Evolutionary conservation across 495 filamentous ascomycete species (phyloP).

Genomic region (Penicillium robsamsonii): DNA sequence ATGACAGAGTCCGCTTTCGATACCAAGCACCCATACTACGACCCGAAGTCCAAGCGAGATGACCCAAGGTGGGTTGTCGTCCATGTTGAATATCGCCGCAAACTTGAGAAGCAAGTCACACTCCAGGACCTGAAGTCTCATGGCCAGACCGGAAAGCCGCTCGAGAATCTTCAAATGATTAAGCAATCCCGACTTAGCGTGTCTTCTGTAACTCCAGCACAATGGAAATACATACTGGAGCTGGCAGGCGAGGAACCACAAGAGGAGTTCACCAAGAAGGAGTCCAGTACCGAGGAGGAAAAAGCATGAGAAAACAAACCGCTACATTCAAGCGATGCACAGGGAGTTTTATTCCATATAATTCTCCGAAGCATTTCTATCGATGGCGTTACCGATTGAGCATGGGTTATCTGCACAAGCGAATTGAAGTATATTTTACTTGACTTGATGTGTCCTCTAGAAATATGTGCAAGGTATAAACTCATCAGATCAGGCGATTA

Average conservation of each 20-base stretch:
- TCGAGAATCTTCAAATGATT: slow-evolving; percentile 82
- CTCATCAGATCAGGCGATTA: background rate
- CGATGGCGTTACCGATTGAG: slow-evolving; percentile 10
- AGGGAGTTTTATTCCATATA: background rate
- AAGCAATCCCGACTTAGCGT: slow-evolving; percentile 81
- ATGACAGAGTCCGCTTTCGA: slow-evolving; percentile 74
- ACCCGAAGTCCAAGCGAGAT: slow-evolving; percentile 67
- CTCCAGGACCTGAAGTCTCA: slow-evolving; percentile 71
- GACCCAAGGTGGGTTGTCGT: slow-evolving; percentile 87
- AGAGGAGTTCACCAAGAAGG: slow-evolving; percentile 16
- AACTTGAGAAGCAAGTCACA: slow-evolving; percentile 69
- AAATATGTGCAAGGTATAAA: background rate
- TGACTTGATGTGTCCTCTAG: background rate
- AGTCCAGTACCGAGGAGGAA: slow-evolving; percentile 12
- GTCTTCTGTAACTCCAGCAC: slow-evolving; percentile 63
- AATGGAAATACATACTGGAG: slow-evolving; percentile 79
- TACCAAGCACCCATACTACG: slow-evolving; percentile 75
- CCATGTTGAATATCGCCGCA: slow-evolving; percentile 79
- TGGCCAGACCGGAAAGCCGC: slow-evolving; percentile 53
- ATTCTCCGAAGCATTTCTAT: background rate
- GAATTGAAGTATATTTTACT: slow-evolving; percentile 3
- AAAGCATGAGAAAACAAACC: slow-evolving; percentile 1
- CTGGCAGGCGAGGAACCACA: slow-evolving; percentile 33
- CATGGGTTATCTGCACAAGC: slow-evolving; percentile 9
- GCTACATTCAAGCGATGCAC: slow-evolving; percentile 6